Conservation (phyloP, 805 yeast genomes). For the Metschnikowia henanensis region DNA sequence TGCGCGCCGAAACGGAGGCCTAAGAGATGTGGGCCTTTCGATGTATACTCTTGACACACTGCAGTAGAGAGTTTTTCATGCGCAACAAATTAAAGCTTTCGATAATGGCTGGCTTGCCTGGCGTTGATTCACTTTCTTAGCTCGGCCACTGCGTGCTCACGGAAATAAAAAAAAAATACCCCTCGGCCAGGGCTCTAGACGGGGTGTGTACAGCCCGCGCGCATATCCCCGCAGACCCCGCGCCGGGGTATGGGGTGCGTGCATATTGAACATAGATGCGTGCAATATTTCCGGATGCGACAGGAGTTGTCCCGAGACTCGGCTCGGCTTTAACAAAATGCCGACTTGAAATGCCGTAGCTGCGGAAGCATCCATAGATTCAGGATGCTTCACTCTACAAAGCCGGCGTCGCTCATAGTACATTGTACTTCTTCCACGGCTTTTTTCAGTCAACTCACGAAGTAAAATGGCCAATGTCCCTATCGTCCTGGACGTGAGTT, state of each 20-base stretch:
- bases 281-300: not conserved
- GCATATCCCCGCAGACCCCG: not conserved
- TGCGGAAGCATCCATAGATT: too few species aligned
- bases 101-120: too few species aligned
- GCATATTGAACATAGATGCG: not conserved
- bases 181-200: not conserved
- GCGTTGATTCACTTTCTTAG: too few species aligned
- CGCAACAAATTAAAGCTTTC: too few species aligned
- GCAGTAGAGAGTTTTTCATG: too few species aligned
- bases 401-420: too few species aligned
- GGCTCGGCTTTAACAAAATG: too few species aligned
- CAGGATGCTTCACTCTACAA: too few species aligned
- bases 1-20: too few species aligned
- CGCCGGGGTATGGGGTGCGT: not conserved
- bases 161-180: not conserved
- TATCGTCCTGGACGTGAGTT: slow-evolving; percentile 31
- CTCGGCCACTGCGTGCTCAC: not conserved
- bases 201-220: not conserved
- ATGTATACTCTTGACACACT: too few species aligned
- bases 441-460: not conserved
- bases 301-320: not conserved
- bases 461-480: slow-evolving; percentile 28
- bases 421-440: not conserved
- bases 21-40: too few species aligned
- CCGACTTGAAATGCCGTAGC: too few species aligned